These are phyloP conservation scores for Fusarium bactridioides DNA, from an alignment of 2,329 filamentous ascomycete genomes.

Conservation along the genomic window DNA sequence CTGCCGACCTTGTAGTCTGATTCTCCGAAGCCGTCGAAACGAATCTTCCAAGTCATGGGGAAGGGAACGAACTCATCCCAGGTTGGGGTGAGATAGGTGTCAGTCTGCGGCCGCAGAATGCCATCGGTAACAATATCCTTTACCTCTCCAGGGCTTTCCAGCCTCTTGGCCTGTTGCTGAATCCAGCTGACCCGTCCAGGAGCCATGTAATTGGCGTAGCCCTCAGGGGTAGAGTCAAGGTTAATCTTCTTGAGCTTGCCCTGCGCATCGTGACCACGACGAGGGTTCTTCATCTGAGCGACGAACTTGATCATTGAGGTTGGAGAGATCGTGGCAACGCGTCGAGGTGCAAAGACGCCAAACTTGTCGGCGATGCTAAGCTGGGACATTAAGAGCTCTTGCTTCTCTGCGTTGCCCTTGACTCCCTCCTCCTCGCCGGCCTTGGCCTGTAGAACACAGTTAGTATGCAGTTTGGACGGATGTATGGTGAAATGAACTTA, in stretches of 20 bases:
- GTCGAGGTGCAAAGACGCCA: neutral
- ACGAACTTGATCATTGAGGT: constrained; percentile 35
- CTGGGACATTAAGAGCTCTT: neutral
- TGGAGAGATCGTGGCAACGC: neutral
- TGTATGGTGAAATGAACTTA: neutral
- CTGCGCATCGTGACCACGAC: constrained; percentile 35
- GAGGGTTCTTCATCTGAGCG: constrained; percentile 32
- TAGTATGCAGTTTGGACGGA: too few relatives aligned
- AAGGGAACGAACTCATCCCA: constrained; percentile 10
- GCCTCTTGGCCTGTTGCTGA: neutral
- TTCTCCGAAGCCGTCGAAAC: neutral
- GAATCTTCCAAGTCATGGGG: constrained; percentile 8
- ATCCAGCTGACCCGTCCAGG: neutral
- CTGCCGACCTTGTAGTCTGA: neutral
- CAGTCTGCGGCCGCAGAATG: neutral
- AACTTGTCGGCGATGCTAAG: constrained; percentile 1
- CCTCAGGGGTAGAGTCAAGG: constrained; percentile 19
- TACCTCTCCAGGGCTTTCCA: neutral
- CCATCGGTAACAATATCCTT: neutral
- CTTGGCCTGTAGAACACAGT: neutral
- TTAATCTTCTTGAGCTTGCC: constrained; percentile 28
- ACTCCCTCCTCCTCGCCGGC: neutral
- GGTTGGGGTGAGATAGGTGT: neutral
- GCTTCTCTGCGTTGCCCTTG: neutral
- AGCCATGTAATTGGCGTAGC: constrained; percentile 37